phyloP scores from a whole-genome alignment of 371 early-diverging fungal genomes.

The Astathelohania contejeani region DNA sequence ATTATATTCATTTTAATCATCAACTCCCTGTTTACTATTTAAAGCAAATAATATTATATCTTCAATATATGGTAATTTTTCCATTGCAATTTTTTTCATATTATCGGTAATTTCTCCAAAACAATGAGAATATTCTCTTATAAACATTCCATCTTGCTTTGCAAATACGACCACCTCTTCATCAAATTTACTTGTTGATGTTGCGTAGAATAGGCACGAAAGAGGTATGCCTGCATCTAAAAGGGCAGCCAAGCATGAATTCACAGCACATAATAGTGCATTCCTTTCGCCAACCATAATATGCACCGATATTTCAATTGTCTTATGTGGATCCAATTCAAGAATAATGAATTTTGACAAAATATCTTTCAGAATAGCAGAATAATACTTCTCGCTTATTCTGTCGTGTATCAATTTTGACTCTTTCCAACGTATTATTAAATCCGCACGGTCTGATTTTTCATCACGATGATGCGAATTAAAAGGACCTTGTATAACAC shows the following conservation, averaged over 20 bases:
- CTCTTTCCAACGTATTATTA: constrained; percentile 19
- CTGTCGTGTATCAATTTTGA: constrained; percentile 2
- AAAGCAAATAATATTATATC: too few species aligned
- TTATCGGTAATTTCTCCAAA: not conserved
- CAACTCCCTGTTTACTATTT: too few species aligned
- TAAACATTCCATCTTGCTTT: not conserved
- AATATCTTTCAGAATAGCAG: constrained; percentile 7
- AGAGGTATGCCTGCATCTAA: constrained; percentile 33
- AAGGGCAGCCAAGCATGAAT: constrained; percentile 19
- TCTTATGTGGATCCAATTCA: constrained; percentile 14
- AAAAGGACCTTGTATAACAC: constrained; percentile 4
- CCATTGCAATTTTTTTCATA: not conserved
- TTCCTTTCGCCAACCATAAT: constrained; percentile 7
- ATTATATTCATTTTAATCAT: too few species aligned
- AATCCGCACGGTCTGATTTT: not conserved
- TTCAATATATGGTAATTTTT: too few species aligned
- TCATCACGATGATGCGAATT: not conserved
- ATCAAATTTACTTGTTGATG: constrained; percentile 6
- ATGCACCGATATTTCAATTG: constrained; percentile 7
- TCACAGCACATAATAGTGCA: constrained; percentile 27
- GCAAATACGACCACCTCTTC: constrained; percentile 23
- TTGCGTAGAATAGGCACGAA: constrained; percentile 18
- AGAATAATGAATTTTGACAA: constrained; percentile 7
- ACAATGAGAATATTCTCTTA: not conserved
- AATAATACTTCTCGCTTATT: constrained; percentile 15